Conservation (phyloP, 179 eudicot genomes). For the Beta lomatogona region DNA sequence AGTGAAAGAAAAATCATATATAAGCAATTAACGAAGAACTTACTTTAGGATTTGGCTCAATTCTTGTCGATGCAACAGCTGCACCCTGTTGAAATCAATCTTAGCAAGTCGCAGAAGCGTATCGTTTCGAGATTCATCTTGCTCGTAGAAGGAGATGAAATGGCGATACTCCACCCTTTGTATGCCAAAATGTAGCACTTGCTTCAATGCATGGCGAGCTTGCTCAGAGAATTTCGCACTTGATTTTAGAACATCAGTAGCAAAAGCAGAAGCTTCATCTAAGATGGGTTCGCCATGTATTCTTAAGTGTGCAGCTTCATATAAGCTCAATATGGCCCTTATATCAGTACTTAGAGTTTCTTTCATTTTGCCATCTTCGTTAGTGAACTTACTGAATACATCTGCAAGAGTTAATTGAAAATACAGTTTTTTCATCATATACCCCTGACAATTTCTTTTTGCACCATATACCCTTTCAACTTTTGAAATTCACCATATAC, state of each 20-base stretch:
- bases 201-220: conserved; percentile 34
- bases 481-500: no score
- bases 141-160: conserved; percentile 34
- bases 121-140: conserved; percentile 24
- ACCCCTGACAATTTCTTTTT: no score
- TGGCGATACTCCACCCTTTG: conserved; percentile 26
- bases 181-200: conserved; percentile 32
- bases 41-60: conserved; percentile 30
- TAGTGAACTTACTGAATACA: conserved; percentile 32
- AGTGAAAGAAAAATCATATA: no score
- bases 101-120: conserved; percentile 30
- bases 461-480: no score
- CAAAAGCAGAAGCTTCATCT: conserved; percentile 26
- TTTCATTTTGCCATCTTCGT: conserved; percentile 21
- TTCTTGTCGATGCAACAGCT: conserved; percentile 32
- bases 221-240: neutral
- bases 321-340: conserved; percentile 37
- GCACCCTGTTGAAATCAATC: conserved; percentile 32
- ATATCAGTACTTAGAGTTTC: conserved; percentile 19
- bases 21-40: neutral
- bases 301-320: conserved; percentile 29
- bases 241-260: conserved; percentile 18
- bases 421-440: no score
- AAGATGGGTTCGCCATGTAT: conserved; percentile 20
- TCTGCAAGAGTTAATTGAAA: conserved; percentile 18